Percentiles rank a stretch among this genome's conserved stretches.
Conservation (phyloP, 768 basidiomycete species). For the Holtermannia corniformis region DNA sequence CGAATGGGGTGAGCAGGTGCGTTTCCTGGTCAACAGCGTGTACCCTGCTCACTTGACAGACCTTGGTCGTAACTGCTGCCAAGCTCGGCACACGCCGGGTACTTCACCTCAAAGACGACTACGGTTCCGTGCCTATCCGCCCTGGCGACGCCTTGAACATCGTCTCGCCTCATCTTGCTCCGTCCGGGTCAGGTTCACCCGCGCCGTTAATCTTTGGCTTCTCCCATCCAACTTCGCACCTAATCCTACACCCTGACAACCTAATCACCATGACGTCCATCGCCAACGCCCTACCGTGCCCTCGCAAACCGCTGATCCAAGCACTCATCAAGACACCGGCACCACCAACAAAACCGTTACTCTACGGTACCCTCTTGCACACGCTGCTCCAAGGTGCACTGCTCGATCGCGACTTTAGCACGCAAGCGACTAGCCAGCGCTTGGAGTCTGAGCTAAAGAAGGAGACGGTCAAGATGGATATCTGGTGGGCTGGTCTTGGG, state of each 20-base stretch:
- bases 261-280: conserved; percentile 85
- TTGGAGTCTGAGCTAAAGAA: conserved; percentile 31
- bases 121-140: conserved; percentile 57
- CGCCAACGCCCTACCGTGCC: conserved; percentile 70
- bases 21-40: background rate
- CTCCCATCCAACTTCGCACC: conserved; percentile 49
- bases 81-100: conserved; percentile 34
- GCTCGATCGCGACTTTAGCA: conserved; percentile 33
- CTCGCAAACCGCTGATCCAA: conserved; percentile 70
- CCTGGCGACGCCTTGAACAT: conserved; percentile 74
- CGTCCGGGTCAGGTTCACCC: no score
- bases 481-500: conserved; percentile 39
- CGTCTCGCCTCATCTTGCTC: conserved; percentile 47
- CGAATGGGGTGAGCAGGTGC: background rate
- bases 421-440: conserved; percentile 14
- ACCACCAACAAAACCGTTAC: conserved; percentile 46
- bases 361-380: conserved; percentile 92
- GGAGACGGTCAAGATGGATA: conserved; percentile 32
- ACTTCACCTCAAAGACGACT: conserved; percentile 68
- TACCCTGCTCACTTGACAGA: conserved; percentile 41
- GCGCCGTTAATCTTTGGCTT: conserved; percentile 48
- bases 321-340: conserved; percentile 46
- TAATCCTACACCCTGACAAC: conserved; percentile 86
- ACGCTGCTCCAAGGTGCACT: conserved; percentile 80
- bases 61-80: conserved; percentile 49